Evolutionary conservation across 2,329 filamentous ascomycete species (phyloP).

Genomic region (Trichothecium sympodiale): DNA sequence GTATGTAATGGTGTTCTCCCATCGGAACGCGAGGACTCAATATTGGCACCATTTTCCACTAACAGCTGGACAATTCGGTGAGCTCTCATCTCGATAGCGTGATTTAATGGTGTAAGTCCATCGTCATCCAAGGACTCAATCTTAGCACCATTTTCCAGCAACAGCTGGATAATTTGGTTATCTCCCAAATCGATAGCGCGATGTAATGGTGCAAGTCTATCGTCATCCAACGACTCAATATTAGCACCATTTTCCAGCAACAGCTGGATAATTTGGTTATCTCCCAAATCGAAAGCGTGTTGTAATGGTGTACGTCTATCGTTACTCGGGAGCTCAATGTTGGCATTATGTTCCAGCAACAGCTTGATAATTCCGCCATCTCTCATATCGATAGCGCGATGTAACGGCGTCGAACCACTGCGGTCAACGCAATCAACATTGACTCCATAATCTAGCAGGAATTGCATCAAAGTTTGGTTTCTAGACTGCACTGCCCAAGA

Average conservation of each 20-base stretch:
- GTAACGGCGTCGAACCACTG: conserved; percentile 8
- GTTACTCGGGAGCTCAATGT: conserved; percentile 8
- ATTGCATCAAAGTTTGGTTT: no score
- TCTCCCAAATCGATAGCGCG: conserved; percentile 8
- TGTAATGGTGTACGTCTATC: conserved; percentile 9
- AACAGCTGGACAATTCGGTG: conserved; percentile 3
- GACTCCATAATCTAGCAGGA: conserved; percentile 9
- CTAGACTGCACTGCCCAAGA: no score
- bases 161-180: conserved; percentile 8
- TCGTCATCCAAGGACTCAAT: conserved; percentile 9
- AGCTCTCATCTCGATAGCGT: conserved; percentile 5
- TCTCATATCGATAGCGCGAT: conserved; percentile 5
- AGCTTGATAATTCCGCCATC: conserved; percentile 1
- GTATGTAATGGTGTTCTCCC: conserved; percentile 9
- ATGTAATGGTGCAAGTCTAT: conserved; percentile 9
- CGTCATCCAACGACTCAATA: conserved; percentile 8
- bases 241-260: conserved; percentile 9
- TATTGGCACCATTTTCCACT: conserved; percentile 7
- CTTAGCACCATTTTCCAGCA: conserved; percentile 9
- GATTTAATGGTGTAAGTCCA: conserved; percentile 8
- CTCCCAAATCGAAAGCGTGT: conserved; percentile 7
- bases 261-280: conserved; percentile 5
- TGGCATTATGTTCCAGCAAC: conserved; percentile 8
- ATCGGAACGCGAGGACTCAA: conserved; percentile 8
- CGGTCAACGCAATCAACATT: conserved; percentile 8